Evolutionary conservation across 345 rosid species (phyloP), one percentile per base, ranked within the genome.

Genomic region (Citrus maxima): DNA sequence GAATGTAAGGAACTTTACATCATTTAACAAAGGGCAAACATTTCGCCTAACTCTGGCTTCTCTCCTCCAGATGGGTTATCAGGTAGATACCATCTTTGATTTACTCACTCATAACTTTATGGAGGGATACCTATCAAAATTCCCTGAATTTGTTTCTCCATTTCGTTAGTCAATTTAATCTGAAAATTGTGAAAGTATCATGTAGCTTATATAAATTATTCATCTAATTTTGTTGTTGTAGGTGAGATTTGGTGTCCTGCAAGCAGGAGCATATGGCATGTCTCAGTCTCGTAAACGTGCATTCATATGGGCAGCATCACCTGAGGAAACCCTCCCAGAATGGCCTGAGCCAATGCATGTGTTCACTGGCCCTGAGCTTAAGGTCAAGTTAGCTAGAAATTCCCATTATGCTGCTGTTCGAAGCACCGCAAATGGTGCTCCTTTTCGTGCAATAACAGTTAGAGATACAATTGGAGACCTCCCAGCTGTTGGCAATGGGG

Each of bases 311-410:
- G 98, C 98, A 70, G 97, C 98, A 56, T 86, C 97, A 24, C 97
- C 99, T 28, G 97, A 86, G 13, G 96, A 88, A 80, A 70, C 81
- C 42, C 95, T 95, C 40, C 99, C 99, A 6, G 98, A 95, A 78
- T 95, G 99, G 98, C 99, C 99, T 10, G 99, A 95, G 84, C 97
- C 99, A 46, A 93, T 95, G 98, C 95, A 93, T 74, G 98, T 95
- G 59, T 95, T 95, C 79, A 77, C 86, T 66, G 89, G 70, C 63
- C 90, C 96, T 0, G 87, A 90, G 83, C 77, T 93, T 80, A 95
- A 89, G 75, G 78, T 95, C 72, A 56, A 87, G 1, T 74, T 93
- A 73, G 77, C 97, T 2, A 67, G 61, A 49, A 86, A 89, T 73
- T 66, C 78, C 54, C 86, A 82, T 5, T 91, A 90, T 80, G 91